Evolutionary conservation across 306 rosid species (phyloP).

Genomic region (Corylus avellana): DNA sequence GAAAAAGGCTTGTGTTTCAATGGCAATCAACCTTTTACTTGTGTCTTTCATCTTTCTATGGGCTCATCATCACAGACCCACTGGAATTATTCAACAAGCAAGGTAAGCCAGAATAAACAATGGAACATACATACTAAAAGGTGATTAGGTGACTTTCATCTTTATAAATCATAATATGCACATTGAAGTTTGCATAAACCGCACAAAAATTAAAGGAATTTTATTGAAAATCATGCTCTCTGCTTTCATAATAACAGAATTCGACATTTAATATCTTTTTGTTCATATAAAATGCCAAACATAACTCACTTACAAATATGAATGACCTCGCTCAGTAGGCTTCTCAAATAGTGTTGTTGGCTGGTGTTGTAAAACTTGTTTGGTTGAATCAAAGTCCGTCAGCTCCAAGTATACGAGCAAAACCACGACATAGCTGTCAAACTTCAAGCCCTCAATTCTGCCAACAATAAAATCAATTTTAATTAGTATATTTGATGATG

Average conservation of each 20-base stretch:
- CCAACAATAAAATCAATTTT: neutral
- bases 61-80: no score
- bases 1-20: no score
- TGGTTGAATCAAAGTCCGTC: neutral
- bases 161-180: neutral
- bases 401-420: neutral
- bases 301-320: neutral
- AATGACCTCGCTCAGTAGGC: neutral
- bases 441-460: constrained; percentile 3
- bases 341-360: neutral
- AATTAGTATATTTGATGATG: neutral
- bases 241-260: neutral
- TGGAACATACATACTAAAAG: no score
- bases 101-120: no score
- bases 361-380: neutral
- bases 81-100: no score
- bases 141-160: neutral
- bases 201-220: neutral
- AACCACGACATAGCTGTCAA: neutral
- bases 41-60: no score
- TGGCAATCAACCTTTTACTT: no score
- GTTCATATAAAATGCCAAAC: neutral
- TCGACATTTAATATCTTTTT: neutral
- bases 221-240: neutral
- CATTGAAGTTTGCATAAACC: neutral